phyloP scores from a whole-genome alignment of 2,329 filamentous ascomycete species.

The Microsporum ferrugineum region DNA sequence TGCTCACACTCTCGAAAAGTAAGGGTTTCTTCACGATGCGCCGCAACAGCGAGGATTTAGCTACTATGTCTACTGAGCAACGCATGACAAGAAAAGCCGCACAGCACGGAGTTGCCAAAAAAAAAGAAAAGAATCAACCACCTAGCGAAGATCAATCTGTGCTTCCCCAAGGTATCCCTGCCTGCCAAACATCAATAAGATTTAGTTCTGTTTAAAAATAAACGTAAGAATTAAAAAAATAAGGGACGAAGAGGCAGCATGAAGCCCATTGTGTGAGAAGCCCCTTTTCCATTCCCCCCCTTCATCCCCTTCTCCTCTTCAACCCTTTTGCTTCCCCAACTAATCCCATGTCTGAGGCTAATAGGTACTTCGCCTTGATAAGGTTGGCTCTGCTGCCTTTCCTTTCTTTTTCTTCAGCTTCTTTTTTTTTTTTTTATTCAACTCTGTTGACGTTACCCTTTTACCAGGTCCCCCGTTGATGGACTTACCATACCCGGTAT shows the following conservation, averaged over 20 bases:
- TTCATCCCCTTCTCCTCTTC: not conserved
- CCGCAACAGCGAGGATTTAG: not conserved
- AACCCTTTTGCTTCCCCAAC: not conserved
- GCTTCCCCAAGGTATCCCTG: not conserved
- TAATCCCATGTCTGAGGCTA: not conserved
- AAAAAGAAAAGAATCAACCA: not conserved
- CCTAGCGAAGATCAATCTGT: not conserved
- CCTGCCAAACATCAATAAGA: not conserved
- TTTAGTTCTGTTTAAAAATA: not conserved
- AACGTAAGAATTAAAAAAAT: not conserved
- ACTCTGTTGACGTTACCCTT: not conserved
- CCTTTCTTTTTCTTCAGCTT: not conserved
- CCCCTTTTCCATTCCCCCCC: not conserved
- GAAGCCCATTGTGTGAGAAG: not conserved
- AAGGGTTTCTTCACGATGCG: not conserved
- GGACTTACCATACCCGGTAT: not conserved
- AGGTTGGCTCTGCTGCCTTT: not conserved
- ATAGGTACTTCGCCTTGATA: not conserved
- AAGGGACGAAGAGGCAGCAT: not conserved
- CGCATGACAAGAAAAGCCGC: not conserved
- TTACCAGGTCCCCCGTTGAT: slow-evolving; percentile 3
- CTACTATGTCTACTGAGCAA: not conserved
- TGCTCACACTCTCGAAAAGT: not conserved
- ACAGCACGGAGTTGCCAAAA: not conserved
- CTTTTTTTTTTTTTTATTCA: not conserved